These are phyloP conservation scores for Sphaceloma murrayae DNA, from an alignment of 2,329 filamentous ascomycete species.

Conservation along the genomic window DNA sequence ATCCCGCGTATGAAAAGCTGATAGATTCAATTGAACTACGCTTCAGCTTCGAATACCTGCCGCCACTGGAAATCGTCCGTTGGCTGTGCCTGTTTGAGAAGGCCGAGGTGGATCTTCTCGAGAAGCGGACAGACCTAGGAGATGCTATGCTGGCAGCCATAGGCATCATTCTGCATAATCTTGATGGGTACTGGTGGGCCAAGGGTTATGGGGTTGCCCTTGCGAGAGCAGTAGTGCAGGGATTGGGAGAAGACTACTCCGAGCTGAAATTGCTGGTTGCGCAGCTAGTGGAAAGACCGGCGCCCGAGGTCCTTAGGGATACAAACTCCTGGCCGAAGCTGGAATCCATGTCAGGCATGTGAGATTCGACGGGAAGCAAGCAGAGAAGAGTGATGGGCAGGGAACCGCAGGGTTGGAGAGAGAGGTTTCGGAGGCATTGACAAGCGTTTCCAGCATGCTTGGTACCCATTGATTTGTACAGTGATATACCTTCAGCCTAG, in stretches of 20 bases:
- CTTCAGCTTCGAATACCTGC: background rate
- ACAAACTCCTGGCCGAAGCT: too few species aligned
- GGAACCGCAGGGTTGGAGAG: too few species aligned
- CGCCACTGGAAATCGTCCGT: background rate
- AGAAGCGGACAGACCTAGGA: background rate
- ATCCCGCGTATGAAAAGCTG: background rate
- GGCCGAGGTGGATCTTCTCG: background rate
- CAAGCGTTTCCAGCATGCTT: too few species aligned
- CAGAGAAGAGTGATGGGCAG: too few species aligned
- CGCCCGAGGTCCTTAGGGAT: background rate
- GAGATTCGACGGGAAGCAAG: too few species aligned
- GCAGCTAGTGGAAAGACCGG: background rate
- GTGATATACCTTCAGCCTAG: too few species aligned
- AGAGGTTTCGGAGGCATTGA: too few species aligned
- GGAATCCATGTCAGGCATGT: too few species aligned
- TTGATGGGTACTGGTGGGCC: conserved; percentile 5
- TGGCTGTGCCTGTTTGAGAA: conserved; percentile 5
- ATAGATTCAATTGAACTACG: background rate
- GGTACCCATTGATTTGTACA: too few species aligned
- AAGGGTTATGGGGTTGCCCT: background rate
- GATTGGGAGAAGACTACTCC: background rate
- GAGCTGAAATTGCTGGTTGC: conserved; percentile 1
- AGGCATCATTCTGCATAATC: background rate
- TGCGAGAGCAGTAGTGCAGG: background rate
- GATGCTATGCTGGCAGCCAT: conserved; percentile 3